Evolutionary conservation across 257 asterid genomes (phyloP).

Genomic region (Solanum paucissectum): DNA sequence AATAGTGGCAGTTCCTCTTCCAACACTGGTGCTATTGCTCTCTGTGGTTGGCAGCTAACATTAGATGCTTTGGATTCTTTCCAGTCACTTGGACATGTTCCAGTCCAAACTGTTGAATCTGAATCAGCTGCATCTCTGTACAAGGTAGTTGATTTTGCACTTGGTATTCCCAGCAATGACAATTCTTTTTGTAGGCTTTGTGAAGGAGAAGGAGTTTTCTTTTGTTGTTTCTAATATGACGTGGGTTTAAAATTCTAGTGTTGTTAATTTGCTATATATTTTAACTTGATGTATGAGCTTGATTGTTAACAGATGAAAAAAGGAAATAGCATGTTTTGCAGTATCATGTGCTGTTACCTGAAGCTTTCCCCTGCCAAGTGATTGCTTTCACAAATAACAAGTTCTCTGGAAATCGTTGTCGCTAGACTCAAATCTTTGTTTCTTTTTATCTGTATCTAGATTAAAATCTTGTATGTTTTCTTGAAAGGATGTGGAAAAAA

Average conservation of each 20-base stretch:
- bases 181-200: neutral
- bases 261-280: neutral
- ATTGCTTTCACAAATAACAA: neutral
- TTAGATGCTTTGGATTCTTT: constrained; percentile 90
- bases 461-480: neutral
- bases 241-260: neutral
- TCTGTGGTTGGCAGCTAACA: constrained; percentile 96
- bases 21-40: constrained; percentile 59
- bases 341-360: neutral
- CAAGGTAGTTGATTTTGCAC: constrained; percentile 40
- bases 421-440: neutral
- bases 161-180: neutral
- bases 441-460: neutral
- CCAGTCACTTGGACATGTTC: constrained; percentile 82
- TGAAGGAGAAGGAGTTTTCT: neutral
- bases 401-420: neutral
- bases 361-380: neutral
- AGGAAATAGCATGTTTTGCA: neutral
- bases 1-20: constrained; percentile 76
- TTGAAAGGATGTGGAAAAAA: neutral
- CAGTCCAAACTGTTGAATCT: constrained; percentile 82
- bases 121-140: constrained; percentile 97
- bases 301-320: neutral
- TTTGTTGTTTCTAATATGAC: neutral
- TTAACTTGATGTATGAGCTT: neutral